Evolutionary conservation across 768 basidiomycete species (phyloP), one percentile per base, ranked within the genome.

Genomic region (Arthromyces matolae): DNA sequence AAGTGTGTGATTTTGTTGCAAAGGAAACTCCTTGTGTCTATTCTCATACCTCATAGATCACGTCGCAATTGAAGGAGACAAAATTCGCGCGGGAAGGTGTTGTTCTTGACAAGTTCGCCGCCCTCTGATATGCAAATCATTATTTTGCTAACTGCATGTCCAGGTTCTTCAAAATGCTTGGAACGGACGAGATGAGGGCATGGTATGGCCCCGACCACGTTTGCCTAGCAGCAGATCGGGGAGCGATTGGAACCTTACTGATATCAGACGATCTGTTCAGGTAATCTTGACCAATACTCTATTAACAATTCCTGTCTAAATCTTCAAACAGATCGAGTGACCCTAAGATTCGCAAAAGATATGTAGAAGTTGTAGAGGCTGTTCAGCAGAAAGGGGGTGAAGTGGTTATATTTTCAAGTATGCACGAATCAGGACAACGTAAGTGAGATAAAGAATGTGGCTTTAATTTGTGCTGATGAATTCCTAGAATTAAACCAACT

Each of bases 381-480:
- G 93, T 97, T 13, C 83, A 86, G 56, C 77, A 82, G 37, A 90
- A 88, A 54, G 92, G 93, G 20, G 95, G 84, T 20, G 94, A 98
- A 61, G 93, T 93, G 5, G 75, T 97, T 16, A 93, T 97, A 54
- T 99, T 98, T 67, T 98, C 95, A 4, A 97, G 93, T 60, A 98
- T 99, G 96, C 96, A 99, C 62, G 96, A 99, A 69, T 92, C 90
- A 18, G 96, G 96, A 12, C 93, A 97, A 76, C 94, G 93, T 95
- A 61, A 60, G 89, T 72, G 27, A 37, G 34, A 25, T 18, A 22
- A 33, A 12, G 43, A 13, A 25, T 38, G 6, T 32, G 47, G 7
- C 27, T 27, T 2, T 5, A 32, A 1, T 8, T 24, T 38, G 13
- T 47, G 29, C 32, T 47, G 13, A 52, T 5, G 20, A 9, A 2